A percentile compares a stretch with the other conserved stretches of the same genome.
Conservation (phyloP, 2,329 filamentous ascomycete genomes). For the Paecilomyces sp. region DNA sequence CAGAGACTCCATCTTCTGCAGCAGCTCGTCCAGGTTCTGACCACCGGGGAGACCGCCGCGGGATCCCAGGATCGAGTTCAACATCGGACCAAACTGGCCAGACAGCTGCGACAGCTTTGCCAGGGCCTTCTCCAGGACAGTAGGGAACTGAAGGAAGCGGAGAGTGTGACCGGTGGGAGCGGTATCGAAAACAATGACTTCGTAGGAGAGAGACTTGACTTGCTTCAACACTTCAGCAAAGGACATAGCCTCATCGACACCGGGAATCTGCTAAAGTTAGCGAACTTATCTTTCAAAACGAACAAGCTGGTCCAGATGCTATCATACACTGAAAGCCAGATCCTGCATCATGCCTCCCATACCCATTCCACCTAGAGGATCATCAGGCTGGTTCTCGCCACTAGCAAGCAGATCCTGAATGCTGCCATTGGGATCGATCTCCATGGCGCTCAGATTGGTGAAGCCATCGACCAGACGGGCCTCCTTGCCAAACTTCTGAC, state of each 20-base stretch:
- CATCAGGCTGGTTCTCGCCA: slow-evolving; percentile 54
- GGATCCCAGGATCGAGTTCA: slow-evolving; percentile 84
- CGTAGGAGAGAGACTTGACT: slow-evolving; percentile 97
- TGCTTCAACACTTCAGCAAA: slow-evolving; percentile 99
- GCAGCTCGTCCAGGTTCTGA: slow-evolving; percentile 85
- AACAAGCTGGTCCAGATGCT: background rate
- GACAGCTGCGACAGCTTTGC: slow-evolving; percentile 93
- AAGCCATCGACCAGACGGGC: slow-evolving; percentile 88
- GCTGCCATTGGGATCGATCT: slow-evolving; percentile 96
- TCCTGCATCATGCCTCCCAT: slow-evolving; percentile 99
- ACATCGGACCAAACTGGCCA: slow-evolving; percentile 87
- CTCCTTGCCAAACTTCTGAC: slow-evolving; percentile 99
- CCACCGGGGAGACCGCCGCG: slow-evolving; percentile 76
- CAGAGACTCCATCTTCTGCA: slow-evolving; percentile 89
- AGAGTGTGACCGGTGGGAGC: slow-evolving; percentile 96
- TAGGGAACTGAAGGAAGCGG: slow-evolving; percentile 96
- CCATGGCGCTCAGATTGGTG: slow-evolving; percentile 92
- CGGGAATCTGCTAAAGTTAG: slow-evolving; percentile 67
- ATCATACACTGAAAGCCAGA: slow-evolving; percentile 74
- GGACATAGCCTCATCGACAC: slow-evolving; percentile 98
- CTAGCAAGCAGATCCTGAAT: slow-evolving; percentile 91
- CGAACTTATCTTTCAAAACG: background rate
- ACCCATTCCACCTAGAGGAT: slow-evolving; percentile 61
- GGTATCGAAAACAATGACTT: slow-evolving; percentile 98
- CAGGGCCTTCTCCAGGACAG: slow-evolving; percentile 96